A percentile compares a stretch with the other conserved stretches of the same genome.
phyloP scores from a whole-genome alignment of 192 early-diverging fungal genomes.

The Coemansia sp. region DNA sequence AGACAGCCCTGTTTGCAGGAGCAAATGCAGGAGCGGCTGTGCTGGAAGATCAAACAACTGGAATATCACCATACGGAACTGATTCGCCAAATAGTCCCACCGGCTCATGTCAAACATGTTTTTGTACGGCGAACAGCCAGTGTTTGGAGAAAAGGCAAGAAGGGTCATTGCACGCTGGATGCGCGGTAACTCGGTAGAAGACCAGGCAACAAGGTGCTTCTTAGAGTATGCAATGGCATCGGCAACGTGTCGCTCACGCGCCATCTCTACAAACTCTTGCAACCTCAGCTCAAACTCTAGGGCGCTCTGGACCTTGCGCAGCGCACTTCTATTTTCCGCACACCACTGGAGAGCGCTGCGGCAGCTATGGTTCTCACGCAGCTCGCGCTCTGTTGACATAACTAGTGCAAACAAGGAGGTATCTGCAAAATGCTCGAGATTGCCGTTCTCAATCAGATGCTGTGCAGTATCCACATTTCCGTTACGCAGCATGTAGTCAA shows the following conservation, averaged over 20 bases:
- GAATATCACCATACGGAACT: slow-evolving; percentile 87
- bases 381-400: slow-evolving; percentile 75
- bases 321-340: slow-evolving; percentile 80
- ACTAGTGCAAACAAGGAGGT: slow-evolving; percentile 86
- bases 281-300: slow-evolving; percentile 94
- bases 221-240: slow-evolving; percentile 86
- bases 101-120: slow-evolving; percentile 57
- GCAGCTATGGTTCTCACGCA: slow-evolving; percentile 73
- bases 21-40: slow-evolving; percentile 81
- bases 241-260: slow-evolving; percentile 58
- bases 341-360: slow-evolving; percentile 91
- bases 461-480: slow-evolving; percentile 79
- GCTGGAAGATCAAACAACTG: slow-evolving; percentile 84
- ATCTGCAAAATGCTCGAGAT: slow-evolving; percentile 73
- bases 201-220: slow-evolving; percentile 80
- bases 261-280: slow-evolving; percentile 94
- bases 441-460: slow-evolving; percentile 56
- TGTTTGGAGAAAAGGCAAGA: slow-evolving; percentile 79
- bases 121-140: slow-evolving; percentile 79
- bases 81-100: slow-evolving; percentile 75
- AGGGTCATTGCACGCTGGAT: slow-evolving; percentile 90
- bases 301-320: slow-evolving; percentile 92
- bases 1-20: slow-evolving; percentile 93
- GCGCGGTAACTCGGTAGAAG: slow-evolving; percentile 71
- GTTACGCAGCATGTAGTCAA: slow-evolving; percentile 93